Evolutionary conservation across 1,284 basidiomycete genomes (phyloP).

Genomic region (Moesziomyces parantarcticus): DNA sequence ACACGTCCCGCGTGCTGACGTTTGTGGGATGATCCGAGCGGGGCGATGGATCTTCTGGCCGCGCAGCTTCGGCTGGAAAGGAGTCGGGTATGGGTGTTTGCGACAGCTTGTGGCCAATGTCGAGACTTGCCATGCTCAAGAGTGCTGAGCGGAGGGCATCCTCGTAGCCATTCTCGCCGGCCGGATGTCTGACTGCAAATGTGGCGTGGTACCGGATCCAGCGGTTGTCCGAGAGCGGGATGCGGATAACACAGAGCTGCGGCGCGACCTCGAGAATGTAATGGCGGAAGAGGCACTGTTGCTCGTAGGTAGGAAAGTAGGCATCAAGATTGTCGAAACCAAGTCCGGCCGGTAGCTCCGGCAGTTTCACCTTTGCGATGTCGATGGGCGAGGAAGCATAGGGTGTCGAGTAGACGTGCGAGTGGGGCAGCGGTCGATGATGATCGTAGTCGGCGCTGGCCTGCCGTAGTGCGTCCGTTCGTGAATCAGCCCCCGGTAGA

Average conservation of each 20-base stretch:
- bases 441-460: constrained; percentile 19
- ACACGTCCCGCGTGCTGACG: not conserved
- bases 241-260: constrained; percentile 32
- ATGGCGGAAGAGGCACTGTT: constrained; percentile 42
- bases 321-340: constrained; percentile 46
- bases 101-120: constrained; percentile 40
- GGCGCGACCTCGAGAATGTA: constrained; percentile 44
- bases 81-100: constrained; percentile 31
- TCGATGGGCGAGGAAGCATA: constrained; percentile 23
- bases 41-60: constrained; percentile 8
- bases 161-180: constrained; percentile 36
- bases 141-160: constrained; percentile 41
- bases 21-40: constrained; percentile 1
- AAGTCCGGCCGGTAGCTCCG: constrained; percentile 31
- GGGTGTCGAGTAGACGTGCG: constrained; percentile 4
- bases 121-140: constrained; percentile 43
- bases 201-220: constrained; percentile 45
- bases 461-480: not conserved
- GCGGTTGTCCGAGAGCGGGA: constrained; percentile 37
- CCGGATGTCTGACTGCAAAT: constrained; percentile 31
- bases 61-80: constrained; percentile 15
- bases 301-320: constrained; percentile 40
- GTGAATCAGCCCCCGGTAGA: not conserved
- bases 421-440: constrained; percentile 15
- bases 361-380: constrained; percentile 33